Base-by-base conservation (phyloP, 2,329 filamentous ascomycete genomes). In the Periconia digitata region DNA sequence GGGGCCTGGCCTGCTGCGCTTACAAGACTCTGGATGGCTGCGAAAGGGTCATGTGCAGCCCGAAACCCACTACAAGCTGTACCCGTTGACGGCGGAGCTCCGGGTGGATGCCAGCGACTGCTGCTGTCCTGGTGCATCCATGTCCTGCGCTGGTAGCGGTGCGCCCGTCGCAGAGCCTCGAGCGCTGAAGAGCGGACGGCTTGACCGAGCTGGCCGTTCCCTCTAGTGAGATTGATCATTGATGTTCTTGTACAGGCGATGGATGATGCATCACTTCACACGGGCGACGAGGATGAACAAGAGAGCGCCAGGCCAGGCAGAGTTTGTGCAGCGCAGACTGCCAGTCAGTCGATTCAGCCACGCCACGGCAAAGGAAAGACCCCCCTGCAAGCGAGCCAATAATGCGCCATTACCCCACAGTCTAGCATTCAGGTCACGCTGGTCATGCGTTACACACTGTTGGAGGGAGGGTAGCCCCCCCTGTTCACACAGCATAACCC, bases 1-100 rank as follows among this genome's bases (percentile, higher is more conserved):
- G 61, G 62, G 64, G 58, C 47, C 46, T 55, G 49, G 41, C 22
- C 23, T 44, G 24, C 37, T 50, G 55, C 53, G 43, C 54, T 55
- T 53, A 40, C 24, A 44, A n/a, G n/a, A n/a, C n/a, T n/a, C n/a
- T n/a, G n/a, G n/a, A n/a, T n/a, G n/a, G n/a, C n/a, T n/a, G n/a
- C n/a, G n/a, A n/a, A 55, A 47, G 27, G 63, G 65, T 69, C 65
- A 69, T 57, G 62, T 68, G 65, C 57, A 52, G 43, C 39, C 43
- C 20, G 41, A 53, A 55, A 53, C 45, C 53, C 54, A 51, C 51
- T 40, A 46, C 34, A 53, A 46, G 54, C 50, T 55, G 59, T 59
- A 59, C 23, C 45, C 37, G 46, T 42, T 43, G 40, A 46, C 46
- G 56, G 56, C 49, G 51, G 43, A 49, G 43, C 54, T 58, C 53